Evolutionary conservation across 2,329 filamentous ascomycete genomes (phyloP), one percentile per base, ranked within the genome.

Genomic region (Phaeomoniella chlamydospora): DNA sequence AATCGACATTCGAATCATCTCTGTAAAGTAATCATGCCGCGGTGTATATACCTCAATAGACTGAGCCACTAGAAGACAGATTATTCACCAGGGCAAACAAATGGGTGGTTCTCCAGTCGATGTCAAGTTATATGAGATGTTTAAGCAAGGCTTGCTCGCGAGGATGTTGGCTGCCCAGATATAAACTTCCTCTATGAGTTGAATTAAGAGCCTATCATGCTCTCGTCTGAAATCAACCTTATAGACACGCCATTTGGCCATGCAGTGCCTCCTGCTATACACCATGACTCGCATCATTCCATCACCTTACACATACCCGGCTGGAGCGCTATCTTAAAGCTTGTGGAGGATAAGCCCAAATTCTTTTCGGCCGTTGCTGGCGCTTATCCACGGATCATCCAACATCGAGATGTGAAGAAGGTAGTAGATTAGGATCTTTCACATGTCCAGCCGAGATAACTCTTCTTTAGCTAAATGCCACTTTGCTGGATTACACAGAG

Each of bases 301-400:
- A 41, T 44, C 29, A 44, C 40, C 14, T 29, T 33, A 11, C 40
- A 44, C 18, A 18, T 42, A 3, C 40, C 40, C 3, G n/a, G 12
- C 13, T 44, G 42, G 42, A 18, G 29, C 14, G 29, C 35, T 12
- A 12, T 40, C 10, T n/a, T 31, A 22, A 33, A 36, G 12, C 37
- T 41, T 32, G 18, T 33, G 6, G 36, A 38, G 14, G 15, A 18
- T 4, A 36, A 40, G 16, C 36, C 35, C 10, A 34, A 37, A 17
- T 18, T 42, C 11, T 34, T 44, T n/a, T 16, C 22, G 26, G 16
- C 30, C 15, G 31, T 44, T 14, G 29, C 35, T 13, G 37, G 30
- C 32, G 37, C 37, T 30, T 44, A 44, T 32, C 42, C 42, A n/a
- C 40, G 42, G 4, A 37, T 40, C 11, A 32, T 38, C 12, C 36